Conservation (phyloP, 78 protist species). For the Protostelium mycophagum region DNA sequence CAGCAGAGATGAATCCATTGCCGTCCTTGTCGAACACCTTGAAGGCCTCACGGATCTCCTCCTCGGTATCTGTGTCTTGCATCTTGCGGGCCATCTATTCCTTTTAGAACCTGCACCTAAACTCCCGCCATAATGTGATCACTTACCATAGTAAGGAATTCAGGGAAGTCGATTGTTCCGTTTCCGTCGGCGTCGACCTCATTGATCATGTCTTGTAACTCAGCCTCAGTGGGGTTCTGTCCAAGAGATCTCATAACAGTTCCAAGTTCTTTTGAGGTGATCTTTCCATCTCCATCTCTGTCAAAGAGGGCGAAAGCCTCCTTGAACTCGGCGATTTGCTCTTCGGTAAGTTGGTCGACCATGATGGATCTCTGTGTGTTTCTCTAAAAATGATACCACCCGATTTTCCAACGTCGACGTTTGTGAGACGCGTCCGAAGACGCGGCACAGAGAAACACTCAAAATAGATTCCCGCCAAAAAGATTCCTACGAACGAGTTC, state of each 20-base stretch:
- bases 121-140: background rate
- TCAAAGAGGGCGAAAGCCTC: constrained; percentile 96
- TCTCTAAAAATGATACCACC: too few relatives aligned
- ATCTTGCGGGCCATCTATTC: constrained; percentile 92
- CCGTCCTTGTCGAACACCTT: constrained; percentile 98
- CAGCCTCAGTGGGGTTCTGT: constrained; percentile 98
- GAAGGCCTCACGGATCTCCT: constrained; percentile 99
- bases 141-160: constrained; percentile 84
- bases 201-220: constrained; percentile 98
- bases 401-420: too few relatives aligned
- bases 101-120: background rate
- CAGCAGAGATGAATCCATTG: constrained; percentile 97
- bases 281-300: constrained; percentile 93
- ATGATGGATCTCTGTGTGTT: too few relatives aligned
- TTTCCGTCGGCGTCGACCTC: constrained; percentile 87
- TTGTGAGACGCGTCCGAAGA: too few relatives aligned
- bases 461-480: too few relatives aligned
- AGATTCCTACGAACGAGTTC: too few relatives aligned
- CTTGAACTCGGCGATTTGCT: constrained; percentile 97
- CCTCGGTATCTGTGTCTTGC: constrained; percentile 97
- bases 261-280: constrained; percentile 90
- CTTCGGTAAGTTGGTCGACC: constrained; percentile 70
- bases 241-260: constrained; percentile 88
- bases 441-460: too few relatives aligned
- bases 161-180: constrained; percentile 97